Evolutionary conservation across 164 flowering plant species (phyloP).

Genomic region (Piper longum): DNA sequence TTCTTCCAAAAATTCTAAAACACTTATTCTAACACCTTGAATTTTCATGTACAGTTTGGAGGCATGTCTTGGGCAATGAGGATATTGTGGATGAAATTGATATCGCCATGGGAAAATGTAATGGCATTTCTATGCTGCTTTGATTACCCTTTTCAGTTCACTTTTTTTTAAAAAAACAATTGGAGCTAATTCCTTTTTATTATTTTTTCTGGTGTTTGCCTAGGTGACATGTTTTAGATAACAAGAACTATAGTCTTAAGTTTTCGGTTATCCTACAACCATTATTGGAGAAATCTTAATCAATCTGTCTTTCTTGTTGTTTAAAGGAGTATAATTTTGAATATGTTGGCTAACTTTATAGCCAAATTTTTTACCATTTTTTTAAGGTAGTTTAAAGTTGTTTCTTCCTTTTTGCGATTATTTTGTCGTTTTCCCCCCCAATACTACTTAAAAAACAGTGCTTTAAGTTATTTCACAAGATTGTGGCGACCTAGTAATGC

Average conservation of each 20-base stretch:
- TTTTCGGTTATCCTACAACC: neutral
- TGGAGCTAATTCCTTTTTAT: too few species aligned
- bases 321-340: neutral
- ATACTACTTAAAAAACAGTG: too few species aligned
- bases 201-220: too few species aligned
- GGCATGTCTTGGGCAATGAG: constrained; percentile 66
- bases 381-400: constrained; percentile 1
- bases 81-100: constrained; percentile 61
- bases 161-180: too few species aligned
- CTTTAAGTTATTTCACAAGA: too few species aligned
- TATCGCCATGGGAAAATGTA: constrained; percentile 82
- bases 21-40: neutral
- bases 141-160: neutral
- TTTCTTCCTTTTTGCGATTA: too few species aligned
- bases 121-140: neutral
- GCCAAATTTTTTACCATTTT: neutral
- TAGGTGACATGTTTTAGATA: neutral
- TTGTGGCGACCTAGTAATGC: too few species aligned
- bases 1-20: neutral
- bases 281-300: neutral
- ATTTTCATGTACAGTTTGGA: constrained; percentile 69
- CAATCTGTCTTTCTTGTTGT: neutral
- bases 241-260: neutral
- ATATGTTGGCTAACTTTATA: neutral
- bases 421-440: too few species aligned